These are phyloP conservation scores for Paralagenidium karlingii DNA, from an alignment of 352 stramenopile species.

Conservation along the genomic window DNA sequence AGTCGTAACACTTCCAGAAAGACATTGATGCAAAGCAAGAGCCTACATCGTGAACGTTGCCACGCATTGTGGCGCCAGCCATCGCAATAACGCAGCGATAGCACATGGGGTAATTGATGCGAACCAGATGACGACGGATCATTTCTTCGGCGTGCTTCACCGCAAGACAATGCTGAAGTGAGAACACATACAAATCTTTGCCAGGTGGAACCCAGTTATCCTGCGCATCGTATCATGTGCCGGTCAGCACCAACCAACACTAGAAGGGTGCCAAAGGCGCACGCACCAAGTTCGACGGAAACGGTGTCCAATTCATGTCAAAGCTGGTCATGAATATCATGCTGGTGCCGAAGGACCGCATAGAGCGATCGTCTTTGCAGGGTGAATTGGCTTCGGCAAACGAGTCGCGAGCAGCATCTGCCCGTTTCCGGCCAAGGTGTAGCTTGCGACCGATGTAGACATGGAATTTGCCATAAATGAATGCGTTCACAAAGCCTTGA, in stretches of 20 bases:
- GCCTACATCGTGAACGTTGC: slow-evolving; percentile 51
- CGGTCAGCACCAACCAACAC: not conserved
- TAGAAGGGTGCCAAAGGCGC: not conserved
- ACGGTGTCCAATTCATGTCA: slow-evolving; percentile 63
- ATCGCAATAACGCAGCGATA: slow-evolving; percentile 76
- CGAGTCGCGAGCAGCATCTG: slow-evolving; percentile 11
- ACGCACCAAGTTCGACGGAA: slow-evolving; percentile 46
- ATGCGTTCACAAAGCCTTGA: slow-evolving; percentile 72
- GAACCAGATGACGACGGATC: slow-evolving; percentile 54
- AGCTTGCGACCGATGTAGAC: slow-evolving; percentile 62
- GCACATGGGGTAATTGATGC: slow-evolving; percentile 66
- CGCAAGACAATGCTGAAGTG: slow-evolving; percentile 56
- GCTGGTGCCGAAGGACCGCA: slow-evolving; percentile 54
- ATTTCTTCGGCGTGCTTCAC: slow-evolving; percentile 50
- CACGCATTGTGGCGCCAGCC: slow-evolving; percentile 30
- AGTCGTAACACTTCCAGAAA: slow-evolving; percentile 1
- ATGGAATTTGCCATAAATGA: slow-evolving; percentile 82
- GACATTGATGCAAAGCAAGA: not conserved
- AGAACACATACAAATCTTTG: slow-evolving; percentile 79
- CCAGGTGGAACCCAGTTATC: slow-evolving; percentile 56
- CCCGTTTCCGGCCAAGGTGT: slow-evolving; percentile 17
- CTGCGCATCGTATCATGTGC: slow-evolving; percentile 1
- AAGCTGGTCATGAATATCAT: slow-evolving; percentile 74
- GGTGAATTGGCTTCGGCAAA: no score
- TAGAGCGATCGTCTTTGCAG: no score